Evolutionary conservation across 192 early-diverging fungal species (phyloP).

Genomic region (Dimargaris xerosporica): DNA sequence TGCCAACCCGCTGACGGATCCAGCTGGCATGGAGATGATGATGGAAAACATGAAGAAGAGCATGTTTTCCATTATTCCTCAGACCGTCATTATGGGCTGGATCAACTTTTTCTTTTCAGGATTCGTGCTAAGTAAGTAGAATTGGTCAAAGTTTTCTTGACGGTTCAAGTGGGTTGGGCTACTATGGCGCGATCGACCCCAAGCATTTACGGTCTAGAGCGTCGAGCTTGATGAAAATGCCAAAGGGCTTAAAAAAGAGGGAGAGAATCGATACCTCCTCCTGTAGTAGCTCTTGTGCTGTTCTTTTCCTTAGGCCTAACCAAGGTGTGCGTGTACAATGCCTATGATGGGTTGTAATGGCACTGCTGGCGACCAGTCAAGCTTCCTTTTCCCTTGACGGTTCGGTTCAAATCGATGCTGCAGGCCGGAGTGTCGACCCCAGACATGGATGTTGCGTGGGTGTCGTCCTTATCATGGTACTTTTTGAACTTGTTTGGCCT

Average conservation of each 20-base stretch:
- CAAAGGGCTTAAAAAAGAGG: too few species aligned
- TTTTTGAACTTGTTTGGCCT: constrained; percentile 96
- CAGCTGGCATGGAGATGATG: constrained; percentile 84
- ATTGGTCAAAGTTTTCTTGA: too few species aligned
- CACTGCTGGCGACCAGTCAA: constrained; percentile 35
- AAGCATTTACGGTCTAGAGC: too few species aligned
- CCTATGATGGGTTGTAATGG: too few species aligned
- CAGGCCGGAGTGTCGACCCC: constrained; percentile 88
- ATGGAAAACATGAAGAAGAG: constrained; percentile 98
- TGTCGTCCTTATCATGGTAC: constrained; percentile 96
- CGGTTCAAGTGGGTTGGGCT: too few species aligned
- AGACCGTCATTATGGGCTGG: constrained; percentile 97
- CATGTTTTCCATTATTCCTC: constrained; percentile 94
- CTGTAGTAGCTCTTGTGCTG: too few species aligned
- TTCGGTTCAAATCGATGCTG: constrained; percentile 96
- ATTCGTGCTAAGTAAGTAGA: constrained; percentile 48
- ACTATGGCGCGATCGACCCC: too few species aligned
- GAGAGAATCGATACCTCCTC: too few species aligned
- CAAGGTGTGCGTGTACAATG: too few species aligned
- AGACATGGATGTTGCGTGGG: constrained; percentile 97
- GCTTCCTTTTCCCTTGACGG: constrained; percentile 87
- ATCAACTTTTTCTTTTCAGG: constrained; percentile 98
- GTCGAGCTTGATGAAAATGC: too few species aligned
- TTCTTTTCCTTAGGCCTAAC: too few species aligned
- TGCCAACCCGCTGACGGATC: constrained; percentile 81